These are phyloP conservation scores for Pontederia crassipes DNA, from an alignment of 176 grass and related monocot genomes.

Conservation along the genomic window DNA sequence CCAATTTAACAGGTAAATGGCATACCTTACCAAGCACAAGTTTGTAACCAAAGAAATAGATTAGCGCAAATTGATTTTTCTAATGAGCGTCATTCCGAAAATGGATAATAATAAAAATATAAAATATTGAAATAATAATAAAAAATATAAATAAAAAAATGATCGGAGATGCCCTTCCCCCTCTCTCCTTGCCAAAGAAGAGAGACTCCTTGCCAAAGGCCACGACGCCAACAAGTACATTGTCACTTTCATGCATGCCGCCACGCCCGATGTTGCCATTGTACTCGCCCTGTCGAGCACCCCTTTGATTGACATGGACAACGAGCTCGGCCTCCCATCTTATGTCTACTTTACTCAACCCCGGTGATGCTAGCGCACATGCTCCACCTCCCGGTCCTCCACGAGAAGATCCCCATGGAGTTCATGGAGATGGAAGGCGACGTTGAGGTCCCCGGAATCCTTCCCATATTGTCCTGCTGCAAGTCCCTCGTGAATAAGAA, in stretches of 20 bases:
- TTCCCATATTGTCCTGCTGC: conserved; percentile 22
- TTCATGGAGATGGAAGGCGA: conserved; percentile 18
- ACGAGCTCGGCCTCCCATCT: conserved; percentile 28
- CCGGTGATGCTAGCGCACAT: conserved; percentile 29
- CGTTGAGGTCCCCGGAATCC: conserved; percentile 36
- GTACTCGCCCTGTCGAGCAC: conserved; percentile 55
- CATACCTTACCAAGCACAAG: too few species aligned
- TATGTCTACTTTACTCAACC: conserved; percentile 54
- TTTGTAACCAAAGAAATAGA: too few species aligned
- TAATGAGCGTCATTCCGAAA: too few species aligned
- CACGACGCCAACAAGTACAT: conserved; percentile 34
- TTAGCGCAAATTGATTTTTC: too few species aligned
- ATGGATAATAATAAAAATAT: too few species aligned
- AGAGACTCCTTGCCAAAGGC: too few species aligned
- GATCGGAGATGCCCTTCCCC: too few species aligned
- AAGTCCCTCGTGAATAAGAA: conserved; percentile 28
- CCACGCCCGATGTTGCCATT: conserved; percentile 29
- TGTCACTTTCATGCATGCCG: conserved; percentile 13
- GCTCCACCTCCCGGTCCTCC: conserved; percentile 27
- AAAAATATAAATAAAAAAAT: too few species aligned
- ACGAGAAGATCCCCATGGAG: conserved; percentile 15
- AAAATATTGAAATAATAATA: too few species aligned
- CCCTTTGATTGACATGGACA: conserved; percentile 25
- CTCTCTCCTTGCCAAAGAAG: too few species aligned
- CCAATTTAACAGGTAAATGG: too few species aligned